Percentiles rank a stretch among this genome's conserved stretches.
phyloP scores from a whole-genome alignment of 495 filamentous ascomycete genomes.

The Neurospora sp. region DNA sequence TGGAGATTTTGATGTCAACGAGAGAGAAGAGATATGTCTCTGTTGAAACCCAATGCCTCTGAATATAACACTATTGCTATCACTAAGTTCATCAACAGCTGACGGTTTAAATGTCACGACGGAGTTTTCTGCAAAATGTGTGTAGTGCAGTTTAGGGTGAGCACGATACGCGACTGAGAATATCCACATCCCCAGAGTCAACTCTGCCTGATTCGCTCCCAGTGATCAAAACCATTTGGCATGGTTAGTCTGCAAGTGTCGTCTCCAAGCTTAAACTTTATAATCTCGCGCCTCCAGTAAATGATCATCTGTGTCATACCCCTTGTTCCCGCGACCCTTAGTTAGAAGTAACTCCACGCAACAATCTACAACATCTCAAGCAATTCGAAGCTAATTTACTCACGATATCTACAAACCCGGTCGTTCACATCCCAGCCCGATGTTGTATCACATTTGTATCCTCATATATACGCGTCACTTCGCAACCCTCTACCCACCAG shows the following conservation, averaged over 20 bases:
- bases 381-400: not conserved
- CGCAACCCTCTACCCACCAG: not conserved
- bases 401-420: not conserved
- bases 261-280: not conserved
- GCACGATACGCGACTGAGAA: not conserved
- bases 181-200: not conserved
- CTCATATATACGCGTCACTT: not conserved
- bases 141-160: not conserved
- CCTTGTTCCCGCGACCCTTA: not conserved
- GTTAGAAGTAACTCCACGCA: not conserved
- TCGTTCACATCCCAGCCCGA: not conserved
- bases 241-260: not conserved
- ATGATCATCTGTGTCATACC: not conserved
- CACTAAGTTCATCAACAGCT: not conserved
- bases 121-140: not conserved
- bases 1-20: not conserved
- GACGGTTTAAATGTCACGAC: not conserved
- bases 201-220: not conserved
- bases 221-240: not conserved
- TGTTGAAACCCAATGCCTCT: not conserved
- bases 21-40: not conserved
- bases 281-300: not conserved
- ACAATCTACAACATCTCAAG: not conserved
- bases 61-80: not conserved
- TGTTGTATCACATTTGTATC: not conserved